Evolutionary conservation across 1,284 basidiomycete species (phyloP).

Genomic region (Fomitopsis betulina): DNA sequence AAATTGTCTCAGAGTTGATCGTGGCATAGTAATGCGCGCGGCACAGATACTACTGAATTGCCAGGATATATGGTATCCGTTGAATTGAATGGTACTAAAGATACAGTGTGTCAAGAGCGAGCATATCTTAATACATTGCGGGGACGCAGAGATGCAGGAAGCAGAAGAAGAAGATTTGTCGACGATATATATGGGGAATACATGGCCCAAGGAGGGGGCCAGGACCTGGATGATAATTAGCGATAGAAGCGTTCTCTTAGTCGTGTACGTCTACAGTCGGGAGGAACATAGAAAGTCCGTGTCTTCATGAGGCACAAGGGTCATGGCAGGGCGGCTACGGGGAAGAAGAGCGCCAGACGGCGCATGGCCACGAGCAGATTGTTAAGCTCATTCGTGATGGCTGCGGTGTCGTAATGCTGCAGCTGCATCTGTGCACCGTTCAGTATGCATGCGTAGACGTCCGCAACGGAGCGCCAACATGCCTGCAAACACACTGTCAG

Average conservation of each 20-base stretch:
- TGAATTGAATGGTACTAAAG: not conserved
- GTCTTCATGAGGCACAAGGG: not conserved
- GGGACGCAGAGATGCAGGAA: not conserved
- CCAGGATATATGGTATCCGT: not conserved
- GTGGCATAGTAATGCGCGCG: not conserved
- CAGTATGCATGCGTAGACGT: conserved; percentile 34
- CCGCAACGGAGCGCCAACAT: conserved; percentile 37
- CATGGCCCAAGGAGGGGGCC: not conserved
- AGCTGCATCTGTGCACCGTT: conserved; percentile 15
- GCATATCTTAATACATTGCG: not conserved
- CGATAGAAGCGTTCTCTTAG: not conserved
- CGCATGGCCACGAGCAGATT: conserved; percentile 30
- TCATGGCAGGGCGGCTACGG: conserved; percentile 20
- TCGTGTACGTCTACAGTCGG: not conserved
- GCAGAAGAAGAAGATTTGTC: not conserved
- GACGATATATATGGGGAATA: not conserved
- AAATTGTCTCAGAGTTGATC: no score
- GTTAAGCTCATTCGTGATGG: conserved; percentile 29
- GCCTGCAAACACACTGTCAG: conserved; percentile 23
- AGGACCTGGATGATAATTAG: not conserved
- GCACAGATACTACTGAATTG: not conserved
- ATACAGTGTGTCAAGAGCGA: not conserved
- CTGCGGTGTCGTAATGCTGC: conserved; percentile 17
- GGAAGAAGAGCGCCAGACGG: conserved; percentile 31
- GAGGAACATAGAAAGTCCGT: not conserved